Percentiles rank a stretch among this genome's conserved stretches.
These are phyloP conservation scores for Sphaerobolus stellatus DNA, from an alignment of 1,284 basidiomycete genomes.

Conservation along the genomic window DNA sequence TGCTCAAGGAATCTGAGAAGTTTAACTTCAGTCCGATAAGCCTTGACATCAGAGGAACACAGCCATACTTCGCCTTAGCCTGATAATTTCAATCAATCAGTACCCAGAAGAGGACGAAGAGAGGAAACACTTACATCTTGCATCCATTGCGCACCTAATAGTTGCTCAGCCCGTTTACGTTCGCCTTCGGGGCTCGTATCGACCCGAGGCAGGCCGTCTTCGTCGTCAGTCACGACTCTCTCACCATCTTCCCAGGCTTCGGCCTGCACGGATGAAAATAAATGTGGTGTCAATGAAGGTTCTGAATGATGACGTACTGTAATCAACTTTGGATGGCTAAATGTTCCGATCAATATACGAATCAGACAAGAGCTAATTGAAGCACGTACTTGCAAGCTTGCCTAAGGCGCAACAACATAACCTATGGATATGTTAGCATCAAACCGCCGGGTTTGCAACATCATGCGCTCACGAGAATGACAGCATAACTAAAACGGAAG, in stretches of 20 bases:
- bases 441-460: not conserved
- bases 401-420: constrained; percentile 65
- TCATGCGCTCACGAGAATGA: constrained; percentile 40
- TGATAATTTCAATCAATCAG: constrained; percentile 17
- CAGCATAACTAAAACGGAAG: constrained; percentile 41
- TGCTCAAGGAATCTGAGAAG: constrained; percentile 15
- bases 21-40: not conserved
- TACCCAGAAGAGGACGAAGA: not conserved
- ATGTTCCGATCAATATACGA: not conserved
- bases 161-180: constrained; percentile 50
- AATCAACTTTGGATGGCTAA: constrained; percentile 59
- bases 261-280: not conserved
- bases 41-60: not conserved
- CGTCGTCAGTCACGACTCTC: constrained; percentile 31
- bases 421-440: constrained; percentile 32
- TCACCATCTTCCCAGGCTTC: constrained; percentile 4
- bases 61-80: constrained; percentile 40
- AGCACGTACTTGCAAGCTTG: constrained; percentile 51
- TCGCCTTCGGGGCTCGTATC: constrained; percentile 53
- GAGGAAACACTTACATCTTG: constrained; percentile 37
- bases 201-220: constrained; percentile 46
- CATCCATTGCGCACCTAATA: constrained; percentile 58
- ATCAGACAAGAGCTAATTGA: not conserved
- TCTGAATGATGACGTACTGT: constrained; percentile 42
- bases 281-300: not conserved